Conservation (phyloP, 495 filamentous ascomycete genomes). For the Daldinia concentrica region DNA sequence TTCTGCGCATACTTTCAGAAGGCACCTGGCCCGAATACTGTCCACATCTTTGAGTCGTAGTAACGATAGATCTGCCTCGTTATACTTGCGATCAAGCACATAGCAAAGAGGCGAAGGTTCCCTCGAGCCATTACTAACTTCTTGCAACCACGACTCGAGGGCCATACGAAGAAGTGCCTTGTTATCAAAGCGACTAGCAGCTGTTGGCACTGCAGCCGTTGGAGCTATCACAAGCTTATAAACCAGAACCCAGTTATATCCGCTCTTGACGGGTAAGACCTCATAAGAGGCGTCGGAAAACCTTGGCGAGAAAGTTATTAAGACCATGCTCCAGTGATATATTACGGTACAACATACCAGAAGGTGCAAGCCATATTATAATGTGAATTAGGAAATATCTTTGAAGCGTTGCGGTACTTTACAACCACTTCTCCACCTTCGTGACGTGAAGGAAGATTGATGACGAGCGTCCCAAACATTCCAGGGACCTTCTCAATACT, state of each 20-base stretch:
- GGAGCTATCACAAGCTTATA: constrained; percentile 61
- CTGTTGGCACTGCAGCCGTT: constrained; percentile 17
- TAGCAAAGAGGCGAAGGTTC: constrained; percentile 45
- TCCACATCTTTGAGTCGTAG: constrained; percentile 56
- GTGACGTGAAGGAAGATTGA: constrained; percentile 63
- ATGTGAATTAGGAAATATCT: constrained; percentile 52
- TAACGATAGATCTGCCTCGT: constrained; percentile 53
- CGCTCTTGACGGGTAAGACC: constrained; percentile 59
- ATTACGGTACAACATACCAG: constrained; percentile 48
- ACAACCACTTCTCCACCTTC: constrained; percentile 61
- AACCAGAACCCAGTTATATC: constrained; percentile 62
- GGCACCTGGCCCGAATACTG: constrained; percentile 32
- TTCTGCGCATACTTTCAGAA: constrained; percentile 49
- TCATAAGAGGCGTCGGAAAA: constrained; percentile 66
- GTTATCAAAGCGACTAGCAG: constrained; percentile 16
- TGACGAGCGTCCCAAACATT: constrained; percentile 66
- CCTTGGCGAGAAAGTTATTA: constrained; percentile 25
- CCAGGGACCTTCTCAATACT: constrained; percentile 61
- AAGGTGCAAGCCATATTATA: constrained; percentile 53
- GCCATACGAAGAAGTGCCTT: constrained; percentile 28
- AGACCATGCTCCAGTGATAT: background rate
- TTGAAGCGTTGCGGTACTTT: constrained; percentile 50
- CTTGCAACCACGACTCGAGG: constrained; percentile 36
- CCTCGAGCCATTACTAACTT: background rate
- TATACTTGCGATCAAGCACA: constrained; percentile 59